A percentile compares a stretch with the other conserved stretches of the same genome.
These are phyloP conservation scores for Globisporangium recalcitrans DNA, from an alignment of 352 stramenopile genomes.

Conservation along the genomic window DNA sequence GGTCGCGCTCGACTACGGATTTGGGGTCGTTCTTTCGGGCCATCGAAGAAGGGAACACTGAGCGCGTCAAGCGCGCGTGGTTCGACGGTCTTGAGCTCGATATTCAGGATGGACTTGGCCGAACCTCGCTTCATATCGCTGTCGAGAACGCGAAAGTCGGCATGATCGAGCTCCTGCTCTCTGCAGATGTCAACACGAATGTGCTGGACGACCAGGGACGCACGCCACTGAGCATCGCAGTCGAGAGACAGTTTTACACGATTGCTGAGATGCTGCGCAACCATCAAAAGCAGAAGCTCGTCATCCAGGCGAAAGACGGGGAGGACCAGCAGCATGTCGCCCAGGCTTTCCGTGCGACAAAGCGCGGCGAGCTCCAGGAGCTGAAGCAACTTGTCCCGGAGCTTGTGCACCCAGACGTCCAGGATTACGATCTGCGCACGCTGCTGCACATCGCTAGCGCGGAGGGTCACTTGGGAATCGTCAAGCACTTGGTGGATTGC, in stretches of 20 bases:
- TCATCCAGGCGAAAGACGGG: slow-evolving; percentile 23
- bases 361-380: slow-evolving; percentile 40
- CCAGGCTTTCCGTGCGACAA: slow-evolving; percentile 53
- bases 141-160: slow-evolving; percentile 65
- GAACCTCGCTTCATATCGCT: slow-evolving; percentile 72
- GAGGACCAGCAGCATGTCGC: slow-evolving; percentile 43
- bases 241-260: slow-evolving; percentile 46
- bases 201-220: slow-evolving; percentile 49
- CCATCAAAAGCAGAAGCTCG: slow-evolving; percentile 49
- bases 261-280: slow-evolving; percentile 63
- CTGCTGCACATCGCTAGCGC: slow-evolving; percentile 71
- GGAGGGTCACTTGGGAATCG: slow-evolving; percentile 51
- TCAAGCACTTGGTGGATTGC: slow-evolving; percentile 60
- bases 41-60: slow-evolving; percentile 56
- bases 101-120: slow-evolving; percentile 39
- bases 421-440: slow-evolving; percentile 74
- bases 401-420: slow-evolving; percentile 52
- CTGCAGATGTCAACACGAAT: slow-evolving; percentile 55
- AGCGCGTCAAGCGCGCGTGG: slow-evolving; percentile 76
- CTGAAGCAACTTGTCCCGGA: slow-evolving; percentile 51
- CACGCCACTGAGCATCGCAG: slow-evolving; percentile 59
- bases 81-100: slow-evolving; percentile 62
- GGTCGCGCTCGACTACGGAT: slow-evolving; percentile 31
- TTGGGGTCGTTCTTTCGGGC: slow-evolving; percentile 49
- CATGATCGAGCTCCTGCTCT: slow-evolving; percentile 73